Conservation (phyloP, 306 rosid genomes). For the Cucurbita maxima region DNA sequence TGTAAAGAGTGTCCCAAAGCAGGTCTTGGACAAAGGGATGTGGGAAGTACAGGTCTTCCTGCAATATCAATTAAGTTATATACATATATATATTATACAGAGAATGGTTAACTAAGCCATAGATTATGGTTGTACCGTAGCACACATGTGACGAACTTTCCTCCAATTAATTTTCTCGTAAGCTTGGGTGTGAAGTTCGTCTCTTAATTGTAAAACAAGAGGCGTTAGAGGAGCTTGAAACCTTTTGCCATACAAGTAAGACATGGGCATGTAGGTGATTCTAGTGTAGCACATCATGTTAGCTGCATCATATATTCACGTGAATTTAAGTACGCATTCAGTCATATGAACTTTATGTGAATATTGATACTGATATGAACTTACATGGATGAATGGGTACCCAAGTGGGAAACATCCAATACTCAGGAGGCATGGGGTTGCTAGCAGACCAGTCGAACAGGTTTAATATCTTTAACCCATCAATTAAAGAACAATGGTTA, state of each 20-base stretch:
- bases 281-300: constrained; percentile 20
- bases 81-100: too few species aligned
- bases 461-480: constrained; percentile 4
- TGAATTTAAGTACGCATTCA: neutral
- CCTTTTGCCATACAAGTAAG: constrained; percentile 9
- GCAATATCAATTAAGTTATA: neutral
- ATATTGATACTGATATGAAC: neutral
- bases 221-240: constrained; percentile 13
- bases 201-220: constrained; percentile 8
- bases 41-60: constrained; percentile 13
- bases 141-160: constrained; percentile 13
- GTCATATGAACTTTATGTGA: neutral
- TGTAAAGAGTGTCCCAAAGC: constrained; percentile 13
- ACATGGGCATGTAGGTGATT: constrained; percentile 11
- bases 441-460: constrained; percentile 17
- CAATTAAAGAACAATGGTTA: too few species aligned
- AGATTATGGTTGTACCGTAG: constrained; percentile 3
- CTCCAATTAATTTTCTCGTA: constrained; percentile 8
- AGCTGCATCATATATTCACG: neutral
- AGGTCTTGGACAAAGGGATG: constrained; percentile 13
- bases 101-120: too few species aligned
- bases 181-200: constrained; percentile 16
- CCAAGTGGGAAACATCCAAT: constrained; percentile 17
- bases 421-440: constrained; percentile 22
- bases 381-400: constrained; percentile 16